Base-by-base conservation (phyloP, 257 asterid genomes). In the Gentiana macrophylla region DNA sequence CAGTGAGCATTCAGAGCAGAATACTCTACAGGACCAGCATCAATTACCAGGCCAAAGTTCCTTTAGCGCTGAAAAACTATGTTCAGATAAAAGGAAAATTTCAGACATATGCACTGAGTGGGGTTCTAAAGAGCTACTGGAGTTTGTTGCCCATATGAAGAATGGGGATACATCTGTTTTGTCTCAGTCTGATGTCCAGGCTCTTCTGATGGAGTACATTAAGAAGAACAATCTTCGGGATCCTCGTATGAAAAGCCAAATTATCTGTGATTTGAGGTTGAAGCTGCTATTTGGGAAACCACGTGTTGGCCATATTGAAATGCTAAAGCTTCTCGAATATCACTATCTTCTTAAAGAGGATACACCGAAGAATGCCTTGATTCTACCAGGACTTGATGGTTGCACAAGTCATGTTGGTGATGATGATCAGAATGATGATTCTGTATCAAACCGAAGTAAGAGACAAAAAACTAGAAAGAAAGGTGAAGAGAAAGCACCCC, bases 301-400 rank as follows among this genome's bases (percentile, higher is more conserved):
- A 55, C 79, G 79, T 12, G 83, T 89, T 56, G 87, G 86, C 60
- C 93, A 80, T 63, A 70, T 70, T 50, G 97, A 89, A 66, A 89
- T 86, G 94, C 70, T 81, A 55, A 81, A 84, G 82, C 94, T 89
- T 80, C 83, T 89, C 4, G 88, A 84, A 57, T 80, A 46, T 74
- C 97, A 89, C 73, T 68, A 80, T 72, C 82, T 74, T 54, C 63
- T 53, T 37, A 75, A 75, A 72, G 90, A 80, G 68, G 84, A 75
- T 52, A 47, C 79, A 55, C 69, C 56, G 71, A 73, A 73, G 24
- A 75, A 56, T 62, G 71, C 76, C 38, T 73, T 69, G 59, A 61
- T 77, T 68, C 86, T 83, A 44, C 88, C 90, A 63, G 86, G 84
- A 65, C 61, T 67, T 70, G 87, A 81, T 64, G 73, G 76, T 69